Evolutionary conservation across 2,329 filamentous ascomycete genomes (phyloP), one percentile per base, ranked within the genome.

Genomic region (Colletotrichum sp.): DNA sequence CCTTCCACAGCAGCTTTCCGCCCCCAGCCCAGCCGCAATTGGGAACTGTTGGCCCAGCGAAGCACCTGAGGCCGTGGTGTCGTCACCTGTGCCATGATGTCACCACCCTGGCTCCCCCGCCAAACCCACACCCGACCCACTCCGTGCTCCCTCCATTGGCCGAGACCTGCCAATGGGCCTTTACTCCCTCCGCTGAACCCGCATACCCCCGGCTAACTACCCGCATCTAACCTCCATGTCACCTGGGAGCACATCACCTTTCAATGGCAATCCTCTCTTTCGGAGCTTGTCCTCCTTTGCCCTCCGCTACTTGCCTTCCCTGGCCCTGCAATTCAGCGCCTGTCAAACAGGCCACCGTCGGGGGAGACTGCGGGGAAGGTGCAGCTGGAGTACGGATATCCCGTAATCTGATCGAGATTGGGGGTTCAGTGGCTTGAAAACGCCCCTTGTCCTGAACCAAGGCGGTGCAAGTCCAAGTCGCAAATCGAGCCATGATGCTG

Each of bases 61-160:
- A 13, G 32, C 21, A n/a, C 7, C 28, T 26, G 10, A 21, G n/a
- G 70, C 65, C 59, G 74, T 75, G 72, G 79, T 83, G 82, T 84
- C 83, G 82, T 82, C 79, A 83, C 82, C 82, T 81, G 83, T 80
- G 75, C 78, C 76, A 85, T 86, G 85, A 86, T 85, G 85, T 86
- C 85, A 86, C 84, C 83, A 86, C 82, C 81, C 72, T 28, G 44
- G 44, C n/a, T 68, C 65, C 65, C 73, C 74, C 74, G 74, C 74
- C 36, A 49, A 69, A 76, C 71, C 71, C 74, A 76, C 74, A 28
- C 5, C 6, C 2, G 68, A 39, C 36, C 59, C 71, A 74, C 21
- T 24, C 7, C 12, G 55, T 21, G 59, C 44, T 69, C 65, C 59
- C 28, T 21, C 15, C 39, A 76, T 76, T 76, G 70, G 74, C 57